Percentiles rank a stretch among this genome's conserved stretches.
Conservation (phyloP, 495 filamentous ascomycete genomes). For the Physcia stellaris region DNA sequence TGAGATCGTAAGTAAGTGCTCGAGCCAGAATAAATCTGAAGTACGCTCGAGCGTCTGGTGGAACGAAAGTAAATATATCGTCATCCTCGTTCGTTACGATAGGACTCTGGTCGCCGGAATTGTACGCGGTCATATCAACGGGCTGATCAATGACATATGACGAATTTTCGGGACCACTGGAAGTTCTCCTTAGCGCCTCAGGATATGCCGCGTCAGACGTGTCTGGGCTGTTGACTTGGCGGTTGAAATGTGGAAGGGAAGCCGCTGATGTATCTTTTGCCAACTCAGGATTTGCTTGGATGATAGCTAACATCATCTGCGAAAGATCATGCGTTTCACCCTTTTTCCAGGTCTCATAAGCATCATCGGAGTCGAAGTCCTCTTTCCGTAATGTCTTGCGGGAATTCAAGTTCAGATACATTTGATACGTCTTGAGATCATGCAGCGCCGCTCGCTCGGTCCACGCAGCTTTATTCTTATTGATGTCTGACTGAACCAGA, state of each 20-base stretch:
- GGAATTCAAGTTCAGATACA: constrained; percentile 68
- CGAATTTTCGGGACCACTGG: constrained; percentile 29
- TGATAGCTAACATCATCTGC: constrained; percentile 81
- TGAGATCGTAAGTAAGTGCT: constrained; percentile 55
- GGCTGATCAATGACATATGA: constrained; percentile 66
- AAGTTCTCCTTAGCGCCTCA: constrained; percentile 44
- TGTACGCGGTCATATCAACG: constrained; percentile 60
- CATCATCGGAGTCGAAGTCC: constrained; percentile 87
- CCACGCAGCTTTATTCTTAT: constrained; percentile 66
- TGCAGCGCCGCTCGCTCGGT: constrained; percentile 81
- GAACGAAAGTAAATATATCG: constrained; percentile 69
- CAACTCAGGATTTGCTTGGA: constrained; percentile 76
- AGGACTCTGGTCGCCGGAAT: constrained; percentile 40
- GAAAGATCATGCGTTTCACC: constrained; percentile 69
- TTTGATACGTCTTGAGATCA: constrained; percentile 87
- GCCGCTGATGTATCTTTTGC: constrained; percentile 49
- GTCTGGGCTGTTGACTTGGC: constrained; percentile 22
- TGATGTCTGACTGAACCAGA: constrained; percentile 74
- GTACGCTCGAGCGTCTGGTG: constrained; percentile 65
- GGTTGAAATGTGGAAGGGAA: constrained; percentile 37
- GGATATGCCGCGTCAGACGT: constrained; percentile 37
- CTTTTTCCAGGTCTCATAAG: constrained; percentile 81
- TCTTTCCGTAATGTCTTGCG: constrained; percentile 62
- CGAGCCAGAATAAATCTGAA: constrained; percentile 68
- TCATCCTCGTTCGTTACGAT: constrained; percentile 34